Evolutionary conservation across 164 flowering plant genomes (phyloP).

Genomic region (Macadamia integrifolia): DNA sequence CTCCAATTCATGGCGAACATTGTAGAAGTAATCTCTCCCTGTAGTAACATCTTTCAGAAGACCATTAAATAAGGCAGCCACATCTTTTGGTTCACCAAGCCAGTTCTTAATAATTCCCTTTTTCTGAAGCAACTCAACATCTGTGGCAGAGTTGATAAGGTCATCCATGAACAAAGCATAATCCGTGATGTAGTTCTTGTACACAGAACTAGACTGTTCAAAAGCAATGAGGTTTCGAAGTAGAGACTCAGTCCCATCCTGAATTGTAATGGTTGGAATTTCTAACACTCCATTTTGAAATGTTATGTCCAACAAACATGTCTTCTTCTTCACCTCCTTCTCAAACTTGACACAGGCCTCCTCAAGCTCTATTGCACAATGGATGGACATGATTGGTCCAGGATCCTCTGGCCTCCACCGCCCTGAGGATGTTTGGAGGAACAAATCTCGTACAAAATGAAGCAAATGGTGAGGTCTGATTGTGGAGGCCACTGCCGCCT

Average conservation of each 20-base stretch:
- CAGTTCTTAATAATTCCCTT: too few species aligned
- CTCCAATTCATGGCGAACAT: too few species aligned
- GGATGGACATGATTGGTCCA: too few species aligned
- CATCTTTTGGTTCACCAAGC: too few species aligned
- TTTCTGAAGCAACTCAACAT: too few species aligned
- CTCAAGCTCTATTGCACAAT: neutral
- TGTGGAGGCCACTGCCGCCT: too few species aligned
- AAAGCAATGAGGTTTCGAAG: neutral
- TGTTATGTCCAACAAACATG: neutral
- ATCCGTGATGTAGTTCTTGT: too few species aligned
- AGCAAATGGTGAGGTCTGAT: slow-evolving; percentile 2
- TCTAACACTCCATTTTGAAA: neutral
- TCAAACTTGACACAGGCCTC: neutral
- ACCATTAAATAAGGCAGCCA: too few species aligned
- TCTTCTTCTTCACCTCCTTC: neutral
- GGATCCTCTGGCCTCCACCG: too few species aligned
- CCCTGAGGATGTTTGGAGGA: neutral
- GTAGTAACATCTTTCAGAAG: too few species aligned
- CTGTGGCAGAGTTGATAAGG: neutral
- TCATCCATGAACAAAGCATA: neutral
- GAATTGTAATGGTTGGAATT: neutral
- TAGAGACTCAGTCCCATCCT: neutral
- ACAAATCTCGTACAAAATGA: neutral
- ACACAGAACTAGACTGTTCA: neutral
- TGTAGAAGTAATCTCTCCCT: too few species aligned